Base-by-base conservation (phyloP, 495 filamentous ascomycete species). In the Aspergillus heteromorphus region DNA sequence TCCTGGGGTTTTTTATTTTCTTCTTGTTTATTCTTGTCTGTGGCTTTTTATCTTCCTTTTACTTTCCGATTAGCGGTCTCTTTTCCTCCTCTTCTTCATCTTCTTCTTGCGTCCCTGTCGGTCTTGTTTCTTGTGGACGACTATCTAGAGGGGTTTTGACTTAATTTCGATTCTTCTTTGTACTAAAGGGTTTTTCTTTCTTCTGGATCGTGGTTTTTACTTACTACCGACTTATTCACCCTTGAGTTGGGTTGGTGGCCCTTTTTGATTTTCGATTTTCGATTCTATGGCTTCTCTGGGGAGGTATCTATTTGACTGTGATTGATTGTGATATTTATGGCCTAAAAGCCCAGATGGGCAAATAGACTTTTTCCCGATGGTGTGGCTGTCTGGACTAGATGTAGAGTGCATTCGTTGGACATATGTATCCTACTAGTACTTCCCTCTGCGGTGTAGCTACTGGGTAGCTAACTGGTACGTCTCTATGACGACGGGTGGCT, bases 11-110 rank as follows among this genome's bases (percentile, higher is more conserved):
- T 20, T 25, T n/a, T n/a, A n/a, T 57, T 55, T 21, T 34, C 40
- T 51, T 55, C 56, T 25, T 21, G 25, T 45, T 51, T 55, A 48
- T 60, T 42, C 42, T 45, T 30, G 34, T 23, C 30, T 54, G 41
- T 34, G 53, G n/a, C 53, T 59, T 17, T 42, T 52, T n/a, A n/a
- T n/a, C n/a, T n/a, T 36, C 20, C 18, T 53, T 51, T 40, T 23
- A 21, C 45, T 19, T 53, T 47, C 34, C 51, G 25, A 57, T 58
- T 58, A 62, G 59, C 59, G 59, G 34, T 50, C 49, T 42, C 27
- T 40, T 45, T 34, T 60, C 38, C 45, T 48, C 14, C 29, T 53
- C 16, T 55, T 61, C 18, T 54, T 29, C 23, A 17, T 14, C 50
- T 40, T 40, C 40, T 40, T 53, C 43, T 18, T 51, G 40, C 27